Base-by-base conservation (phyloP, 805 yeast species). In the Blastobotrys peoriensis region DNA sequence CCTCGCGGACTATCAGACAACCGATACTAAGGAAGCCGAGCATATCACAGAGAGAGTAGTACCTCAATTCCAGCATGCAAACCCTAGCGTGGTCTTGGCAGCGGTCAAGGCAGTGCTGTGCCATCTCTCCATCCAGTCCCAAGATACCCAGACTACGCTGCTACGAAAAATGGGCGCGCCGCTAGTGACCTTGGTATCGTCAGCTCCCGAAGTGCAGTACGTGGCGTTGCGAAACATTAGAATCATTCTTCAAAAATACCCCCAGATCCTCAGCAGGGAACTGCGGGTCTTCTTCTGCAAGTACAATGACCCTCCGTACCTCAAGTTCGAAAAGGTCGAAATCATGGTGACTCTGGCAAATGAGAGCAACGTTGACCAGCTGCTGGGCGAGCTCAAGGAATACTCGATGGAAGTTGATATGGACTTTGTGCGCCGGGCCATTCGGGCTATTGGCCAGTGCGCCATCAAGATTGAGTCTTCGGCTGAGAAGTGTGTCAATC, bases 21-120 rank as follows among this genome's bases (percentile, higher is more conserved):
- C 60, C 1, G 76, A 72, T 38, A 61, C 68, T 2, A 68, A 73
- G 13, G 96, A 89, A 60, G 88, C 95, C 2, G 79, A 75, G 48
- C 88, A 86, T 58, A 86, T 91, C 44, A 76, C 91, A 50, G 97
- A 91, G 57, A 74, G 96, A 50, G 88, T 87, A 6, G 76, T 86
- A 6, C 98, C 98, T 10, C 98, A 93, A 66, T 75, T 91, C 58
- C 98, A 91, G 68, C 98, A 91, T 63, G 97, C 86, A 19, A 91
- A 91, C 62, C 95, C 98, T 0, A 86, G 96, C 3, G 98, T 93
- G 17, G 97, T 93, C 2, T 68, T 91, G 53, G 77, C 86, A 21
- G 76, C 96, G 1, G 79, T 93, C 50, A 86, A 88, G 59, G 87
- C 85, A 2, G 78, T 89, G 4, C 61, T 91, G 16, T 76, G 78